Evolutionary conservation across 2,329 filamentous ascomycete species (phyloP).

Genomic region (Fusarium coicis): DNA sequence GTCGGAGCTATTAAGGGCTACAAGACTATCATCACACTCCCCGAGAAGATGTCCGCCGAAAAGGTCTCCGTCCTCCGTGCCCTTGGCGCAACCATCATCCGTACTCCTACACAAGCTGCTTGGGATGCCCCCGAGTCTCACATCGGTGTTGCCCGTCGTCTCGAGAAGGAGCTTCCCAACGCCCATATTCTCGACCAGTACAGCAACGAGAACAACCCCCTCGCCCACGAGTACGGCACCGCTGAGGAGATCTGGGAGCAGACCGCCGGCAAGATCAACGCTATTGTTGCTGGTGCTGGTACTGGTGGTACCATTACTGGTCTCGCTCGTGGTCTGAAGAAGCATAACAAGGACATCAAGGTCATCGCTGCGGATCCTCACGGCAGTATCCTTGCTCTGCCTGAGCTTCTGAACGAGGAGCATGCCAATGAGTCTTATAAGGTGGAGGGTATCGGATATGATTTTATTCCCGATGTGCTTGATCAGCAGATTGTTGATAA

Average conservation of each 20-base stretch:
- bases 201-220: slow-evolving; percentile 88
- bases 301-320: slow-evolving; percentile 97
- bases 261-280: slow-evolving; percentile 83
- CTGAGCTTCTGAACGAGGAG: slow-evolving; percentile 81
- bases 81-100: slow-evolving; percentile 95
- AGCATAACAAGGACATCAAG: slow-evolving; percentile 87
- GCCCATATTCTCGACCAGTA: slow-evolving; percentile 98
- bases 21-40: slow-evolving; percentile 97
- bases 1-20: slow-evolving; percentile 97
- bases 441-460: slow-evolving; percentile 98
- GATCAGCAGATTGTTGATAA: slow-evolving; percentile 83
- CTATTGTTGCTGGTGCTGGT: slow-evolving; percentile 89
- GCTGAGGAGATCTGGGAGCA: slow-evolving; percentile 97
- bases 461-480: slow-evolving; percentile 96
- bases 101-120: slow-evolving; percentile 94
- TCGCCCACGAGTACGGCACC: slow-evolving; percentile 93
- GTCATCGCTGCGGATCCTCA: slow-evolving; percentile 92
- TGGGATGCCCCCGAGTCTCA: slow-evolving; percentile 96
- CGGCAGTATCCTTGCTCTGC: slow-evolving; percentile 89
- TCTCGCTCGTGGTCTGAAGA: slow-evolving; percentile 83
- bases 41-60: slow-evolving; percentile 99
- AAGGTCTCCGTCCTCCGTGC: slow-evolving; percentile 96
- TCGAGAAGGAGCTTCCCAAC: slow-evolving; percentile 96
- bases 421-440: slow-evolving; percentile 89
- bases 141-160: slow-evolving; percentile 89